phyloP scores from a whole-genome alignment of 495 filamentous ascomycete species.

The Lasiosphaeris hirsuta region DNA sequence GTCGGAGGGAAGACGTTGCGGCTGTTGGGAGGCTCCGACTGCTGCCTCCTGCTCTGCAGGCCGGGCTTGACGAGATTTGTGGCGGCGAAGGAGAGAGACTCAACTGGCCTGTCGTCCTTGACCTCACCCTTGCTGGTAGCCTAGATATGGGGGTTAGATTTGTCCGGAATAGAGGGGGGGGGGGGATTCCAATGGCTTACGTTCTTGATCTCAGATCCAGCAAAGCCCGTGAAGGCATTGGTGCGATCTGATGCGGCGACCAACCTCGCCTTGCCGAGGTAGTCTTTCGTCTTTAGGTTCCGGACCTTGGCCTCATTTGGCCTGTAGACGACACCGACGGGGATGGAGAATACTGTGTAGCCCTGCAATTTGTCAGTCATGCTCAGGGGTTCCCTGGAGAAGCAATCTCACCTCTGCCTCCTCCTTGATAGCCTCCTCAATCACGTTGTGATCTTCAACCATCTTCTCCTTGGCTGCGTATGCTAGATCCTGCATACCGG shows the following conservation, averaged over 20 bases:
- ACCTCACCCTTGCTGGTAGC: constrained; percentile 15
- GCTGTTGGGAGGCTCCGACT: constrained; percentile 73
- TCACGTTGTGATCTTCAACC: constrained; percentile 92
- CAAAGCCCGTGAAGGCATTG: constrained; percentile 74
- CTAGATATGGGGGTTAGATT: constrained; percentile 20
- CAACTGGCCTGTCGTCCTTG: constrained; percentile 70
- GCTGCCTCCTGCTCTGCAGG: constrained; percentile 72
- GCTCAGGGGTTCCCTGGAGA: constrained; percentile 8
- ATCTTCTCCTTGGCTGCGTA: constrained; percentile 96
- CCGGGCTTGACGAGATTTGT: constrained; percentile 86
- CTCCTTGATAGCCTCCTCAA: constrained; percentile 92
- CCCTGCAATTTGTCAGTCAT: constrained; percentile 54
- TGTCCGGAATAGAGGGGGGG: constrained; percentile 5
- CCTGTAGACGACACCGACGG: constrained; percentile 89
- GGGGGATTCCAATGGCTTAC: constrained; percentile 26
- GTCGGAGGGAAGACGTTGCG: constrained; percentile 94
- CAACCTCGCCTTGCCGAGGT: constrained; percentile 88
- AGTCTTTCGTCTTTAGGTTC: constrained; percentile 95
- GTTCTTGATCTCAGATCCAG: constrained; percentile 70
- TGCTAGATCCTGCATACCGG: constrained; percentile 85
- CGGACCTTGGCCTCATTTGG: constrained; percentile 98
- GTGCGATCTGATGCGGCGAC: constrained; percentile 84
- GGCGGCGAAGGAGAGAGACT: constrained; percentile 84
- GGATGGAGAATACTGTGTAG: constrained; percentile 98
- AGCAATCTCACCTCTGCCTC: constrained; percentile 71